Conservation (phyloP, 306 rosid genomes). For the Prunus padus region DNA sequence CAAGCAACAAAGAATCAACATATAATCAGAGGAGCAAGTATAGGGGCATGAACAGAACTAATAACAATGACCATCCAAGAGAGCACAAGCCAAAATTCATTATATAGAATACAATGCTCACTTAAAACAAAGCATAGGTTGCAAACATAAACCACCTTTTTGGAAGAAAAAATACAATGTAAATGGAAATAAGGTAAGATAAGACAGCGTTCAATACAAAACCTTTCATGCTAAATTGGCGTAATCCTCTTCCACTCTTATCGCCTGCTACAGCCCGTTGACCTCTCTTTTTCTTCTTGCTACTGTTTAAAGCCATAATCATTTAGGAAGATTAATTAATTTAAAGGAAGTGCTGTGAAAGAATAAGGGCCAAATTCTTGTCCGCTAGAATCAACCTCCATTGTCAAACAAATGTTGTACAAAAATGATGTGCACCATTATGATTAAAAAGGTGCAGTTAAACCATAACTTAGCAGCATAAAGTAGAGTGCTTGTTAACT, state of each 20-base stretch:
- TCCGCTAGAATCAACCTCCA: not conserved
- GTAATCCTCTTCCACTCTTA: slow-evolving; percentile 97
- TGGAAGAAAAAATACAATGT: not conserved
- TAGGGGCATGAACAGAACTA: not conserved
- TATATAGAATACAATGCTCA: not conserved
- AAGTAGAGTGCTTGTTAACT: not conserved
- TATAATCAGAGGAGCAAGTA: slow-evolving; percentile 11
- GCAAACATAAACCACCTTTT: not conserved
- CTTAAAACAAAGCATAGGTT: not conserved
- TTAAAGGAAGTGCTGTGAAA: not conserved
- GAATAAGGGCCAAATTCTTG: not conserved
- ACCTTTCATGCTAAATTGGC: slow-evolving; percentile 99
- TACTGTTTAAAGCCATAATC: slow-evolving; percentile 31
- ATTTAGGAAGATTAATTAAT: slow-evolving; percentile 16
- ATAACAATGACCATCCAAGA: not conserved
- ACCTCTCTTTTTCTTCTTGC: slow-evolving; percentile 95
- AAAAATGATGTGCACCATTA: not conserved
- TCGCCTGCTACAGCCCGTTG: slow-evolving; percentile 93
- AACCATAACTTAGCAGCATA: not conserved
- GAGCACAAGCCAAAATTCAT: not conserved
- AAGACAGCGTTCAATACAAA: slow-evolving; percentile 16
- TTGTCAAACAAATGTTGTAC: not conserved
- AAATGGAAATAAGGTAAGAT: slow-evolving; percentile 1
- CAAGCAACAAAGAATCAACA: slow-evolving; percentile 25
- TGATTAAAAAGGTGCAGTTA: not conserved